Evolutionary conservation across 2,329 filamentous ascomycete genomes (phyloP), one percentile per base, ranked within the genome.

Genomic region (Aspergillus carbonarius): DNA sequence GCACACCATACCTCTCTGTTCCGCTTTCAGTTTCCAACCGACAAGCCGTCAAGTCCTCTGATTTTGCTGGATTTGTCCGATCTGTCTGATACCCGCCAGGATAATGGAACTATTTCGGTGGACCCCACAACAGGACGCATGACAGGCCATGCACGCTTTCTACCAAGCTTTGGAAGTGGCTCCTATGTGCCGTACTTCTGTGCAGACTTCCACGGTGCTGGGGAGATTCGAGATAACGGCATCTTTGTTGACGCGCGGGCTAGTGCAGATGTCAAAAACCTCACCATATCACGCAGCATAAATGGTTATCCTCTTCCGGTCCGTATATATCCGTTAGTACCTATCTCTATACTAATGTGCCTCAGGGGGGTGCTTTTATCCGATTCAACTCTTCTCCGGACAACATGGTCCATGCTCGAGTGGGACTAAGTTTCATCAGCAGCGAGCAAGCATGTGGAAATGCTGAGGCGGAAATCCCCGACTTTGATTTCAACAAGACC

Each of bases 341-440:
- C 23, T 4, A 15, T 50, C 15, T 20, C 8, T 4, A 4, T 17
- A 34, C 47, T 64, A 53, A 61, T 42, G 9, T 10, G 56, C 57
- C 15, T 37, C 25, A 86, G 8, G 85, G 82, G 0, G 88, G 88
- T 12, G 88, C 84, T 0, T 90, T 87, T 73, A 79, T 87, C 32
- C 81, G 85, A 27, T 90, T 90, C 68, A 71, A 82, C 15, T 75
- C 81, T n/a, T 74, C 78, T 0, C 68, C 69, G 0, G 70, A 79
- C 49, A 76, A 79, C 3, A 81, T 83, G 2, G 81, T 91, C 12
- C 74, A 82, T 9, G 87, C 83, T n/a, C 82, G 89, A 35, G 85
- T 89, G 7, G 88, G 87, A 0, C 73, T 89, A 9, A 91, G 88
- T 64, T 88, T 90, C 72, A 85, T 91, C 68, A 88, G 86, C 68